phyloP scores from a whole-genome alignment of 805 yeast species.

The Metschnikowia arizonensis region DNA sequence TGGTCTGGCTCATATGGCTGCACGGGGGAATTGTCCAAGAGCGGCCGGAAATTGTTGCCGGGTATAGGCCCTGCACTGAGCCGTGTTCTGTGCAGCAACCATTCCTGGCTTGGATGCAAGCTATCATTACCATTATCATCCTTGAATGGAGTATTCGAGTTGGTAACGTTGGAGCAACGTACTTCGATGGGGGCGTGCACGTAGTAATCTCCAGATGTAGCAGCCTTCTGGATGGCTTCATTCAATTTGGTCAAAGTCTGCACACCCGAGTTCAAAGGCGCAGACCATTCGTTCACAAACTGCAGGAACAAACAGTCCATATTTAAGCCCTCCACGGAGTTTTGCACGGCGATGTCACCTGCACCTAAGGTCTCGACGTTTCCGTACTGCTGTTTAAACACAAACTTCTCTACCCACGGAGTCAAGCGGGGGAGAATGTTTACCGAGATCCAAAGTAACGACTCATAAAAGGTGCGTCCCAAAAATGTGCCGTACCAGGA shows the following conservation, averaged over 20 bases:
- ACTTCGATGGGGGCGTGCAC: constrained; percentile 96
- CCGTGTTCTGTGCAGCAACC: constrained; percentile 47
- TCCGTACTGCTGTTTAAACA: constrained; percentile 82
- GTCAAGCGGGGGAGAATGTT: constrained; percentile 70
- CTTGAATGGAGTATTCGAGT: constrained; percentile 34
- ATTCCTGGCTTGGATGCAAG: constrained; percentile 42
- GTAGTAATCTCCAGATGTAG: constrained; percentile 56
- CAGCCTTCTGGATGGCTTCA: constrained; percentile 58
- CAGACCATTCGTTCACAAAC: constrained; percentile 96
- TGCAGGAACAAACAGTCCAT: constrained; percentile 96
- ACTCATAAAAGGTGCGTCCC: constrained; percentile 78
- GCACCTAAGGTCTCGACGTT: constrained; percentile 58
- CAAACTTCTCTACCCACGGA: constrained; percentile 79
- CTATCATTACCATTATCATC: constrained; percentile 35
- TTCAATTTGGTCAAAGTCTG: constrained; percentile 63
- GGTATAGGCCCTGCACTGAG: constrained; percentile 72
- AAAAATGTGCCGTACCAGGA: constrained; percentile 83
- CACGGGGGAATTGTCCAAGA: constrained; percentile 72
- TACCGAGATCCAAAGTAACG: constrained; percentile 74
- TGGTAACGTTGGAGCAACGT: constrained; percentile 83
- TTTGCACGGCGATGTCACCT: constrained; percentile 67
- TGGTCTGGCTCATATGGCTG: constrained; percentile 37
- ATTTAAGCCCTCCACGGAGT: constrained; percentile 81
- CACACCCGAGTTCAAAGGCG: constrained; percentile 77
- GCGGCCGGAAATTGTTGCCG: constrained; percentile 82